These are phyloP conservation scores for Arthrobotrys megalospora DNA, from an alignment of 2,329 filamentous ascomycete genomes.

Conservation along the genomic window DNA sequence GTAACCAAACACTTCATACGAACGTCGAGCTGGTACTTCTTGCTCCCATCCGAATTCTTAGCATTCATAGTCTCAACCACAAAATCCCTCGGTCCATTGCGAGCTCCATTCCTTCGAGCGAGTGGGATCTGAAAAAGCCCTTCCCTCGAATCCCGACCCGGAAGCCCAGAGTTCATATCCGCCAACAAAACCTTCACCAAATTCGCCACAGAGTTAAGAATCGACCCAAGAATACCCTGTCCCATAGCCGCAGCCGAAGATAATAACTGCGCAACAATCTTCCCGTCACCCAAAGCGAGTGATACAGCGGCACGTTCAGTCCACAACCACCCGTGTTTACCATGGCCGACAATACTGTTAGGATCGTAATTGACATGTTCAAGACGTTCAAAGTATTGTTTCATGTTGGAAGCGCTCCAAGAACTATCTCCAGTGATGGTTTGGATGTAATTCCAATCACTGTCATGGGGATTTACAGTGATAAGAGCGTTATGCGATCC, in stretches of 20 bases:
- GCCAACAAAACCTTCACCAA: slow-evolving; percentile 63
- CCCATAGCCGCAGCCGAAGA: slow-evolving; percentile 65
- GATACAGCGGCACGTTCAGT: slow-evolving; percentile 31
- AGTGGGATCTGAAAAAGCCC: slow-evolving; percentile 63
- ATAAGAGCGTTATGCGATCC: slow-evolving; percentile 63
- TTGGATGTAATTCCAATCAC: slow-evolving; percentile 69
- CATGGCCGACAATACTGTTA: slow-evolving; percentile 67
- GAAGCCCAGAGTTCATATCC: slow-evolving; percentile 64
- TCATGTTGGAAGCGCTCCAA: slow-evolving; percentile 69
- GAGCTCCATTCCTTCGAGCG: slow-evolving; percentile 55
- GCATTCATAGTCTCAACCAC: slow-evolving; percentile 65
- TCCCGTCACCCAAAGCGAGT: slow-evolving; percentile 57
- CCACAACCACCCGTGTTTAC: slow-evolving; percentile 68
- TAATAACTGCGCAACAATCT: slow-evolving; percentile 63
- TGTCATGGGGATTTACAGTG: slow-evolving; percentile 67
- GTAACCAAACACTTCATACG: slow-evolving; percentile 66
- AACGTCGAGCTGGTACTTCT: slow-evolving; percentile 54
- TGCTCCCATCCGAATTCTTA: slow-evolving; percentile 61
- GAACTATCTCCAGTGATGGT: slow-evolving; percentile 69
- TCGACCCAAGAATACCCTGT: slow-evolving; percentile 55
- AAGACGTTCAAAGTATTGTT: slow-evolving; percentile 68
- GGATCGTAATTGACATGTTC: slow-evolving; percentile 69
- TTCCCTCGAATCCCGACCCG: slow-evolving; percentile 59
- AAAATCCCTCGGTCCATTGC: slow-evolving; percentile 63
- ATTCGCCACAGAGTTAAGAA: slow-evolving; percentile 60